Percentiles rank a stretch among this genome's conserved stretches.
Evolutionary conservation across 2,329 filamentous ascomycete species (phyloP).

Genomic region (Lasiodiplodia citricola): DNA sequence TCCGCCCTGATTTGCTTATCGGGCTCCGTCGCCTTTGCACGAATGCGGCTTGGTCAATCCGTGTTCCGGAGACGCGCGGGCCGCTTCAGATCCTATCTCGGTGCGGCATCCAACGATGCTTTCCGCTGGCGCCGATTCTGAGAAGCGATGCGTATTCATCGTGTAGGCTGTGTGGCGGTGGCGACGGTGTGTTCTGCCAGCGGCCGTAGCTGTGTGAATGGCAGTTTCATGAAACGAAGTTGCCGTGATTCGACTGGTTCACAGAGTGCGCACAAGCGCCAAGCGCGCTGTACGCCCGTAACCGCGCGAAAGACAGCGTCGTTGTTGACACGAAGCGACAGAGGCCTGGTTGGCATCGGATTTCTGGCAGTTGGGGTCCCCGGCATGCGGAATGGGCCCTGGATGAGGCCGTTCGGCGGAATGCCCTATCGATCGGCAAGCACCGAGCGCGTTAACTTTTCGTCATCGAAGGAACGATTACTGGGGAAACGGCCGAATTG

Average conservation of each 20-base stretch:
- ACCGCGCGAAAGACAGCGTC: conserved; percentile 8
- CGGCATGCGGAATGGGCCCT: neutral
- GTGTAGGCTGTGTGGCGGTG: neutral
- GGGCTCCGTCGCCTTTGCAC: neutral
- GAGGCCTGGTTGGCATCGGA: neutral
- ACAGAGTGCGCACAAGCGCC: neutral
- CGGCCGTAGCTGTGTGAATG: conserved; percentile 1
- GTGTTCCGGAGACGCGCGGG: neutral
- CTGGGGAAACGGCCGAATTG: neutral
- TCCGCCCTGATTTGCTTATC: neutral
- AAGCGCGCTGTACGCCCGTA: neutral
- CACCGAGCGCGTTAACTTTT: neutral
- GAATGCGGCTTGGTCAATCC: neutral
- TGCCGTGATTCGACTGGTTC: neutral
- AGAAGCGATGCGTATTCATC: neutral
- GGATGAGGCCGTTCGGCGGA: neutral
- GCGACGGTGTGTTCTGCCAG: neutral
- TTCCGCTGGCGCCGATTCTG: neutral
- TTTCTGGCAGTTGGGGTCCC: neutral
- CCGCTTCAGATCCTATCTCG: neutral
- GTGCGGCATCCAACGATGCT: neutral
- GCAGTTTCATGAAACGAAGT: conserved; percentile 15
- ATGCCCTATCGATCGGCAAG: neutral
- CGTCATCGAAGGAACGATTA: neutral
- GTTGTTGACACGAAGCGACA: neutral